A percentile compares a stretch with the other conserved stretches of the same genome.
Conservation (phyloP, 257 asterid species). For the Oldenlandia corymbosa region DNA sequence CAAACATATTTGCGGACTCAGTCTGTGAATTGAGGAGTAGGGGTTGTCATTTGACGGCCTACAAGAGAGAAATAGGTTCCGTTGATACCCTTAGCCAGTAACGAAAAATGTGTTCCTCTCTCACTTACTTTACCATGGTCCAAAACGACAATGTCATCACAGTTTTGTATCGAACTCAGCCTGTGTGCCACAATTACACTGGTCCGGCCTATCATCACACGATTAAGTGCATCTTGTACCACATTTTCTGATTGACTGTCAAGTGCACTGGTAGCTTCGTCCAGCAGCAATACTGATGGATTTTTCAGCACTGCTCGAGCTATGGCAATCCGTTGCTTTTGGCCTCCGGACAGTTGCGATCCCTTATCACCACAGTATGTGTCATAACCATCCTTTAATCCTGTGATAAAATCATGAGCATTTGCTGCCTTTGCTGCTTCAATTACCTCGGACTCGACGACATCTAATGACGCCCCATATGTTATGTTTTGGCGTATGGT, state of each 20-base stretch:
- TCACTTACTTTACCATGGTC: too few species aligned
- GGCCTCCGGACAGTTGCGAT: conserved; percentile 77
- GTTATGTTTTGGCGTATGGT: conserved; percentile 53
- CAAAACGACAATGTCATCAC: too few species aligned
- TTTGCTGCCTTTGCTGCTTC: conserved; percentile 77
- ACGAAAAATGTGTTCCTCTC: conserved; percentile 55
- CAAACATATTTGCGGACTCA: too few species aligned
- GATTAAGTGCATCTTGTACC: conserved; percentile 57
- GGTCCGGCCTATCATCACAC: too few species aligned
- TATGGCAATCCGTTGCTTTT: conserved; percentile 76
- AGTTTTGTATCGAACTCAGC: too few species aligned
- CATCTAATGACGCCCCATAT: conserved; percentile 48
- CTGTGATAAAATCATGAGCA: conserved; percentile 70
- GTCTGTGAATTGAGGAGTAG: conserved; percentile 10
- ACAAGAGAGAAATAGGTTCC: conserved; percentile 68
- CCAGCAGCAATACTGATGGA: too few species aligned
- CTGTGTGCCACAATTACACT: too few species aligned
- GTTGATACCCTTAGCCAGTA: conserved; percentile 44
- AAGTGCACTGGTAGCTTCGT: too few species aligned
- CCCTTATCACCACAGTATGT: conserved; percentile 81
- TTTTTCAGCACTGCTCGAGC: conserved; percentile 48
- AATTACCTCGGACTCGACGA: conserved; percentile 46
- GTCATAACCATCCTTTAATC: conserved; percentile 55
- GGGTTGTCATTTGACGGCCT: conserved; percentile 53
- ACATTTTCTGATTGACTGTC: conserved; percentile 74